Evolutionary conservation across 768 basidiomycete genomes (phyloP).

Genomic region (Kwoniella sp.): DNA sequence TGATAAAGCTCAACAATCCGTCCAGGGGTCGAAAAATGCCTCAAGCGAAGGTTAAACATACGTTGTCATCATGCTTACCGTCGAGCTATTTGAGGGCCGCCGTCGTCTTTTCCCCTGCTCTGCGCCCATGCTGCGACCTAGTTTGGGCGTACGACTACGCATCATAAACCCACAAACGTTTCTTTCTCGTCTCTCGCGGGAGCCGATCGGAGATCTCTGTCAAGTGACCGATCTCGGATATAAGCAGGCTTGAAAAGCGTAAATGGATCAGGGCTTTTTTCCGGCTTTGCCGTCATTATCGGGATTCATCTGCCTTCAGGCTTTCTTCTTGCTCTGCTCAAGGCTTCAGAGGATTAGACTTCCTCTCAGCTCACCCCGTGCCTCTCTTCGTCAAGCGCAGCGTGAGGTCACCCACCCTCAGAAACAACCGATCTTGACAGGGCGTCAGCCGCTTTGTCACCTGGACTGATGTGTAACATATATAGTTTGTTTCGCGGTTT

Average conservation of each 20-base stretch:
- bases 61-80: neutral
- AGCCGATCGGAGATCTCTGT: slow-evolving; percentile 1
- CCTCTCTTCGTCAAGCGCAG: too few relatives aligned
- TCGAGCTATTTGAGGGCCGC: neutral
- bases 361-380: neutral
- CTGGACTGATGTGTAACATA: neutral
- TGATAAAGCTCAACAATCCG: too few relatives aligned
- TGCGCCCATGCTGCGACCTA: too few relatives aligned
- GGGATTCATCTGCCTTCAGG: neutral
- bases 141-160: neutral
- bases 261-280: neutral
- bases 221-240: neutral
- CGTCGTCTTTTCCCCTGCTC: neutral
- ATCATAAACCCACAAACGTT: too few relatives aligned
- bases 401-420: too few relatives aligned
- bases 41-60: neutral
- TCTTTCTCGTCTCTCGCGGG: too few relatives aligned
- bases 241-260: slow-evolving; percentile 4
- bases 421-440: neutral
- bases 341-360: neutral
- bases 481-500: neutral
- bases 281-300: slow-evolving; percentile 1
- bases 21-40: too few relatives aligned
- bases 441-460: slow-evolving; percentile 1
- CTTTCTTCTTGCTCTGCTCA: neutral